These are phyloP conservation scores for Aureobasidium lini DNA, from an alignment of 2,329 filamentous ascomycete species.

Conservation along the genomic window DNA sequence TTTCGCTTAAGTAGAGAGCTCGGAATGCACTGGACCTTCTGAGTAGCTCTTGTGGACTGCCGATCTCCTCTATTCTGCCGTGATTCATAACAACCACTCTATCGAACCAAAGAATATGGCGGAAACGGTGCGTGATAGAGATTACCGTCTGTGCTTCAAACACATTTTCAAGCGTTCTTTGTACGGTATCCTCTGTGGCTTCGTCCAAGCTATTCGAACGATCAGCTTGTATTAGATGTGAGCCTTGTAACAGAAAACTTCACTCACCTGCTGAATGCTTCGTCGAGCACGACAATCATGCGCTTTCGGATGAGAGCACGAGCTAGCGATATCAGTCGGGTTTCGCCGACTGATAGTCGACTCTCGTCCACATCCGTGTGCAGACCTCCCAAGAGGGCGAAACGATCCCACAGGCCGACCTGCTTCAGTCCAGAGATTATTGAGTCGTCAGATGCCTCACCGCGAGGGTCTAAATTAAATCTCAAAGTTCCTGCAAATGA, in stretches of 20 bases:
- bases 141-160: slow-evolving; percentile 54
- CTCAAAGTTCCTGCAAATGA: slow-evolving; percentile 37
- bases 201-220: slow-evolving; percentile 22
- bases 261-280: too few species aligned
- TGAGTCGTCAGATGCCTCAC: too few species aligned
- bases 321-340: slow-evolving; percentile 44
- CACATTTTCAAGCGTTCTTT: slow-evolving; percentile 36
- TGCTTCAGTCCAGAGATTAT: not conserved
- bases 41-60: too few species aligned
- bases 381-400: not conserved
- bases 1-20: too few species aligned
- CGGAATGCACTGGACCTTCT: too few species aligned
- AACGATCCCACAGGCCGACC: not conserved
- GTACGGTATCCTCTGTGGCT: slow-evolving; percentile 17
- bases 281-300: too few species aligned
- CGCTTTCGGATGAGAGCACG: slow-evolving; percentile 34
- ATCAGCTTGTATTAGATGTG: too few species aligned
- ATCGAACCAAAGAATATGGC: slow-evolving; percentile 49
- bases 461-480: slow-evolving; percentile 41
- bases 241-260: too few species aligned
- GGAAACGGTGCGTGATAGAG: slow-evolving; percentile 49
- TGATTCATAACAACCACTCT: slow-evolving; percentile 44
- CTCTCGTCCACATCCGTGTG: not conserved
- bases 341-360: slow-evolving; percentile 38
- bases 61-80: slow-evolving; percentile 24